Percentiles rank a stretch among this genome's conserved stretches.
phyloP scores from a whole-genome alignment of 1,284 basidiomycete species.

The Meripilus lineatus region DNA sequence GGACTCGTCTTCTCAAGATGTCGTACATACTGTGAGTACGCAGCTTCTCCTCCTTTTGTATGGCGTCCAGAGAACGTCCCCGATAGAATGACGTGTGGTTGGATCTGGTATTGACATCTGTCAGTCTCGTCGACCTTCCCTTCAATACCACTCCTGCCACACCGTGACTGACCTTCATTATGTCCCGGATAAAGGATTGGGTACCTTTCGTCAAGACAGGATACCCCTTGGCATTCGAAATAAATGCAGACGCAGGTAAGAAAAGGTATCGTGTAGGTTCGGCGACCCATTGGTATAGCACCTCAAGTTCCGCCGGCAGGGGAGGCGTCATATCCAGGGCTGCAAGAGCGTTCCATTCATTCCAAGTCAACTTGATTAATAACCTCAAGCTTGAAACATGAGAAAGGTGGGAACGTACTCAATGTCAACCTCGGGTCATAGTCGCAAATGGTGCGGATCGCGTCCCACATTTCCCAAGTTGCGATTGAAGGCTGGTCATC shows the following conservation, averaged over 20 bases:
- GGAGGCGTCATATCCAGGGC: conserved; percentile 90
- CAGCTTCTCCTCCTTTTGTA: conserved; percentile 74
- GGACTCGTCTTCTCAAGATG: conserved; percentile 78
- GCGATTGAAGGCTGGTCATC: conserved; percentile 60
- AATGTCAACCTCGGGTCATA: conserved; percentile 81
- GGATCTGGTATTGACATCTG: conserved; percentile 53
- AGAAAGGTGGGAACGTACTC: conserved; percentile 45
- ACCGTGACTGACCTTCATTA: conserved; percentile 79
- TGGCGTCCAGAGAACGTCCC: conserved; percentile 64
- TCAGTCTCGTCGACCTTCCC: too few relatives aligned
- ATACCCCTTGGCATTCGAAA: conserved; percentile 95
- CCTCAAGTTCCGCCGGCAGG: conserved; percentile 69
- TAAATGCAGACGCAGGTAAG: conserved; percentile 87
- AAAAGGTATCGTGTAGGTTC: conserved; percentile 89
- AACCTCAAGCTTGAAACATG: not conserved
- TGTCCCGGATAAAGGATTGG: conserved; percentile 83
- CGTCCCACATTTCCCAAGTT: conserved; percentile 99
- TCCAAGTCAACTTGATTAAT: not conserved
- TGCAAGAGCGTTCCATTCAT: conserved; percentile 24
- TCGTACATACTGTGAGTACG: conserved; percentile 88
- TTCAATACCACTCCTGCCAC: too few relatives aligned
- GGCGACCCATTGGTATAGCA: conserved; percentile 83
- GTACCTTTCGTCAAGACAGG: conserved; percentile 93
- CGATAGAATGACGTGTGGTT: conserved; percentile 78
- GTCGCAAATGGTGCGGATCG: conserved; percentile 83